Conservation (phyloP, 441 rosid genomes). For the Corymbia calophylla region DNA sequence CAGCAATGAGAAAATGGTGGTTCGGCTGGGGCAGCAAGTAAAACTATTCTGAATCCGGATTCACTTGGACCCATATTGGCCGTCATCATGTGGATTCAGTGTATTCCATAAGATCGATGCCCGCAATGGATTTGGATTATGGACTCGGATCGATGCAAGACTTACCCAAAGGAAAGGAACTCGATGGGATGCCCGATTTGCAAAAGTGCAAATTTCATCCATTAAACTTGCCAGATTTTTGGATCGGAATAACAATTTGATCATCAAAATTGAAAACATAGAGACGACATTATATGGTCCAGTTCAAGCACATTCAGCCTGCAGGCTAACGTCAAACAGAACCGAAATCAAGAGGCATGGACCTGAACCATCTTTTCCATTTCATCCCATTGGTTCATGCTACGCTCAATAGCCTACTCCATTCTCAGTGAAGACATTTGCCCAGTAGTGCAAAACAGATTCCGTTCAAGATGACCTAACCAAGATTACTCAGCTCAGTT, state of each 20-base stretch:
- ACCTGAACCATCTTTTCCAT: neutral
- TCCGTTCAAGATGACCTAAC: neutral
- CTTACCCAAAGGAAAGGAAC: neutral
- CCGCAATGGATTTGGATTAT: neutral
- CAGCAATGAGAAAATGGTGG: neutral
- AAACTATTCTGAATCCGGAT: neutral
- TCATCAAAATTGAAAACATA: neutral
- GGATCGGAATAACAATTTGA: neutral
- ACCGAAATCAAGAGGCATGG: neutral
- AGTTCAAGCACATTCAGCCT: neutral
- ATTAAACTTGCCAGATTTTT: fast-evolving
- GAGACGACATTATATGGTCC: neutral
- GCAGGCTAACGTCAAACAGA: neutral
- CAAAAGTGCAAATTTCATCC: neutral
- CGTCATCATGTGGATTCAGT: neutral
- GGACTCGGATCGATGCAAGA: neutral
- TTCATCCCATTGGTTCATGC: neutral
- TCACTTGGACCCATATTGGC: neutral
- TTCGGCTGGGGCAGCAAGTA: neutral
- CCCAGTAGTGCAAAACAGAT: neutral
- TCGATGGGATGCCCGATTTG: neutral
- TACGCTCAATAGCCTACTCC: neutral
- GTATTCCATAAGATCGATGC: neutral
- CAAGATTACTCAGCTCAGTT: neutral
- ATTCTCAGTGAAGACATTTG: neutral